phyloP scores from a whole-genome alignment of 1,284 basidiomycete species.

The Trametes pubescens region DNA sequence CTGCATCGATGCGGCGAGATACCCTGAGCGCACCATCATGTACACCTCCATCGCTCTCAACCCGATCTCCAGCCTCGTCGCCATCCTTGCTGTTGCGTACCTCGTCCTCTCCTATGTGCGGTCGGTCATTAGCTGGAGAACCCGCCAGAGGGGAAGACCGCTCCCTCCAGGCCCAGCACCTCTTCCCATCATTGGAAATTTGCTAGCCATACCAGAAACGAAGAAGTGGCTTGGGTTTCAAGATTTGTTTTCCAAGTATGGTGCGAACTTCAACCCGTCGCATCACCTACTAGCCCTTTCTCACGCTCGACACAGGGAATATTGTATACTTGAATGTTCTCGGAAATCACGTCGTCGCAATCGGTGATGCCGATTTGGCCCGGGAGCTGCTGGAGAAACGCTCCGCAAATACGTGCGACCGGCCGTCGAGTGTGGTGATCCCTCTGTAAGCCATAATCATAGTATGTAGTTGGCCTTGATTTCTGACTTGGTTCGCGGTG shows the following conservation, averaged over 20 bases:
- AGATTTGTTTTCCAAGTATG: constrained; percentile 12
- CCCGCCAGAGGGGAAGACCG: constrained; percentile 5
- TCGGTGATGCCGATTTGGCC: constrained; percentile 20
- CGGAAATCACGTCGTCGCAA: constrained; percentile 15
- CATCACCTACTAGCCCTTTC: not conserved
- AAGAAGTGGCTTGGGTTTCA: constrained; percentile 12
- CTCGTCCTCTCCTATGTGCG: not conserved
- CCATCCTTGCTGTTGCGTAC: not conserved
- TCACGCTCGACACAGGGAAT: constrained; percentile 9
- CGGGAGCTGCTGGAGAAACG: constrained; percentile 27
- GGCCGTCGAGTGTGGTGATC: constrained; percentile 11
- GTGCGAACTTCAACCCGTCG: not conserved
- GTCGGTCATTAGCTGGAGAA: not conserved
- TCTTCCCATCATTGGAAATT: constrained; percentile 19
- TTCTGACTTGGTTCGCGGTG: constrained; percentile 8
- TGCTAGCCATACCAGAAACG: constrained; percentile 11
- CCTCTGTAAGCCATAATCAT: not conserved
- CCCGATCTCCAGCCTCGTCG: not conserved
- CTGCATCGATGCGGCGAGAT: too few relatives aligned
- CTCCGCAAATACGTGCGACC: constrained; percentile 21
- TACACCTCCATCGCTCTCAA: not conserved
- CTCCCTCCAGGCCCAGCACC: constrained; percentile 22
- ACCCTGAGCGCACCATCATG: too few relatives aligned
- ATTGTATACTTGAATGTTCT: constrained; percentile 16
- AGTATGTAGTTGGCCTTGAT: too few relatives aligned